These are phyloP conservation scores for Millerago galiae DNA, from an alignment of 805 yeast genomes.

Conservation along the genomic window DNA sequence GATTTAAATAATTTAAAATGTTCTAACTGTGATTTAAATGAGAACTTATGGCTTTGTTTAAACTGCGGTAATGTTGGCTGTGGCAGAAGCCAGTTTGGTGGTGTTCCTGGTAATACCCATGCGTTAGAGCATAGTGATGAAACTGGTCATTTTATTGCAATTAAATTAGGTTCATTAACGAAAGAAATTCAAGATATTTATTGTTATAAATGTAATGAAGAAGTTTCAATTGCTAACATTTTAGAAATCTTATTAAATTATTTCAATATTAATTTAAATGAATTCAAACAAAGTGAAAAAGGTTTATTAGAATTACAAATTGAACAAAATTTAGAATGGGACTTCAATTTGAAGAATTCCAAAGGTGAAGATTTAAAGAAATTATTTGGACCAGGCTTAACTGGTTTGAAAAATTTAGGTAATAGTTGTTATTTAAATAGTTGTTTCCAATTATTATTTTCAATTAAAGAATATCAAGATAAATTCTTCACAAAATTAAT, in stretches of 20 bases:
- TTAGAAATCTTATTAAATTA: conserved; percentile 34
- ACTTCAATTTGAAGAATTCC: conserved; percentile 71
- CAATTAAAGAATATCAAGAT: conserved; percentile 26
- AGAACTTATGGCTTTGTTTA: conserved; percentile 89
- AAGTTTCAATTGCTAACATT: conserved; percentile 59
- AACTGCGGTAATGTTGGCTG: conserved; percentile 91
- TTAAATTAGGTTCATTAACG: conserved; percentile 84
- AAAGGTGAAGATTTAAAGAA: conserved; percentile 61
- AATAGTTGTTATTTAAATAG: conserved; percentile 90
- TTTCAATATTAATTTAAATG: conserved; percentile 61
- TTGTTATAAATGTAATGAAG: conserved; percentile 88
- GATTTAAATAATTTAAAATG: conserved; percentile 39
- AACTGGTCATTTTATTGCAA: conserved; percentile 71
- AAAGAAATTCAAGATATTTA: conserved; percentile 77
- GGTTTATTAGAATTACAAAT: conserved; percentile 82
- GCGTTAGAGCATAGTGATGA: conserved; percentile 66
- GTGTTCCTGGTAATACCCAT: conserved; percentile 90
- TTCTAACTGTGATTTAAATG: conserved; percentile 52
- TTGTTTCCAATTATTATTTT: conserved; percentile 65
- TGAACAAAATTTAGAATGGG: conserved; percentile 92
- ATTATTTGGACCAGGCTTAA: conserved; percentile 67
- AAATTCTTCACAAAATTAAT: conserved; percentile 26
- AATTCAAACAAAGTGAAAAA: conserved; percentile 71
- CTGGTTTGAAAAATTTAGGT: conserved; percentile 87
- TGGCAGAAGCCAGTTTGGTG: conserved; percentile 92